Evolutionary conservation across 164 flowering plant species (phyloP).

Genomic region (Macadamia tetraphylla): DNA sequence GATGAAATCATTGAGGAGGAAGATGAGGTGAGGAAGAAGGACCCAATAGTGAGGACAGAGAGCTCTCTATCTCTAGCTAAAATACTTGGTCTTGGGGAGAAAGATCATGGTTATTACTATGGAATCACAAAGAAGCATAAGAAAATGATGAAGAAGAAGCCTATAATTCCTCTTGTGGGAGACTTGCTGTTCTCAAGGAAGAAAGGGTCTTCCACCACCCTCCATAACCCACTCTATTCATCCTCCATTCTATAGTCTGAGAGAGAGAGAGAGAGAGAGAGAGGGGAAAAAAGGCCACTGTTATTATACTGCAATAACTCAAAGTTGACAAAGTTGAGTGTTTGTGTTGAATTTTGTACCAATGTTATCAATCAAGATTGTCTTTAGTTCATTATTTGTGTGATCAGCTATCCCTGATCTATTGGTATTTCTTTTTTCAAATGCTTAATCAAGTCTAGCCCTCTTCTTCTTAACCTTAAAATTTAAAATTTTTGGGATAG

Average conservation of each 20-base stretch:
- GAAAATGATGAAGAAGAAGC: conserved; percentile 37
- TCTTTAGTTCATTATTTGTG: too few relatives aligned
- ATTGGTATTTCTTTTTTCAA: too few relatives aligned
- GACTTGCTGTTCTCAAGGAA: conserved; percentile 40
- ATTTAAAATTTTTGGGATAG: too few relatives aligned
- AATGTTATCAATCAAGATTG: too few relatives aligned
- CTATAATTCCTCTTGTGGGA: conserved; percentile 66
- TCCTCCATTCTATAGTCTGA: conserved; percentile 9
- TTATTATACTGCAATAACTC: too few relatives aligned
- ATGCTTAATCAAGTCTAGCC: too few relatives aligned
- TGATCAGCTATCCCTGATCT: too few relatives aligned
- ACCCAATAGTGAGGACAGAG: conserved; percentile 21
- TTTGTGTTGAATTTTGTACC: too few relatives aligned
- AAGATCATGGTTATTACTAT: conserved; percentile 14
- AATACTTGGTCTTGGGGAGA: conserved; percentile 33
- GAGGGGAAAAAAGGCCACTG: too few relatives aligned
- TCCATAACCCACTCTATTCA: conserved; percentile 23
- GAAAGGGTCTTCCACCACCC: conserved; percentile 23
- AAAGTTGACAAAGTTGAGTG: too few relatives aligned
- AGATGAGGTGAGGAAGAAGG: conserved; percentile 16
- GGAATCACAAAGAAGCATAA: conserved; percentile 19
- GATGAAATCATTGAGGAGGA: neutral
- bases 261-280: too few relatives aligned
- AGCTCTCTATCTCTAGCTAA: conserved; percentile 34
- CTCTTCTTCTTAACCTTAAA: too few relatives aligned